Evolutionary conservation across 371 early-diverging fungal species (phyloP).

Genomic region (Dinochytrium kinnereticum): DNA sequence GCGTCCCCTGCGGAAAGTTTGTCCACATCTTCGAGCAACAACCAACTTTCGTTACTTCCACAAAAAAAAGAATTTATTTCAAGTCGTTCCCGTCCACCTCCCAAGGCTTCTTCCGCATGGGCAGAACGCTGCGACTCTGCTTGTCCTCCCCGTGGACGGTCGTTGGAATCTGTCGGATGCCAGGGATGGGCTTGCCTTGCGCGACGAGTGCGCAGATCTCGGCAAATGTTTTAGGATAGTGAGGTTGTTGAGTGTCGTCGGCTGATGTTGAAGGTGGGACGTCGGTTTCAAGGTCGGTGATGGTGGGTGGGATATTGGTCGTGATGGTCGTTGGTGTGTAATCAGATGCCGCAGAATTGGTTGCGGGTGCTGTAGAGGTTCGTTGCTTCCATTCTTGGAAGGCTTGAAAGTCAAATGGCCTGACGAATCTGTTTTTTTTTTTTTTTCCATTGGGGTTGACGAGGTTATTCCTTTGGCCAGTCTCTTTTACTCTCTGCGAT

Average conservation of each 20-base stretch:
- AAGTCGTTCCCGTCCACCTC: background rate
- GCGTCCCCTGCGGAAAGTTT: too few species aligned
- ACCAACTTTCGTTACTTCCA: background rate
- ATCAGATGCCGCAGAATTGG: background rate
- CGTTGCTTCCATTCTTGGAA: constrained; percentile 25
- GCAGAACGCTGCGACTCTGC: background rate
- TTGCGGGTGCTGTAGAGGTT: background rate
- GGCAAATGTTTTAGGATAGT: constrained; percentile 40
- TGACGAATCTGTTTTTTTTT: too few species aligned
- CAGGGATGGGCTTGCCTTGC: constrained; percentile 49
- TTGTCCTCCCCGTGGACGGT: constrained; percentile 29
- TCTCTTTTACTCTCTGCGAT: too few species aligned
- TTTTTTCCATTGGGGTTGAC: too few species aligned
- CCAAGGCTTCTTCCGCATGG: constrained; percentile 4
- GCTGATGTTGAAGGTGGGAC: background rate
- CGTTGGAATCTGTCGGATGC: constrained; percentile 50
- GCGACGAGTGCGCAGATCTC: constrained; percentile 50
- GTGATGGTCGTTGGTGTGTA: background rate
- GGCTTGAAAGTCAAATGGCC: constrained; percentile 25
- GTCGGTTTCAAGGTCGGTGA: background rate
- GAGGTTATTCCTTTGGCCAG: too few species aligned
- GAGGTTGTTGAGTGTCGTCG: background rate
- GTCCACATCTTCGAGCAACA: too few species aligned
- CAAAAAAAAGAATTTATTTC: too few species aligned
- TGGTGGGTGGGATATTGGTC: background rate